Conservation (phyloP, 2,329 filamentous ascomycete species). For the Coleophoma crateriformis region DNA sequence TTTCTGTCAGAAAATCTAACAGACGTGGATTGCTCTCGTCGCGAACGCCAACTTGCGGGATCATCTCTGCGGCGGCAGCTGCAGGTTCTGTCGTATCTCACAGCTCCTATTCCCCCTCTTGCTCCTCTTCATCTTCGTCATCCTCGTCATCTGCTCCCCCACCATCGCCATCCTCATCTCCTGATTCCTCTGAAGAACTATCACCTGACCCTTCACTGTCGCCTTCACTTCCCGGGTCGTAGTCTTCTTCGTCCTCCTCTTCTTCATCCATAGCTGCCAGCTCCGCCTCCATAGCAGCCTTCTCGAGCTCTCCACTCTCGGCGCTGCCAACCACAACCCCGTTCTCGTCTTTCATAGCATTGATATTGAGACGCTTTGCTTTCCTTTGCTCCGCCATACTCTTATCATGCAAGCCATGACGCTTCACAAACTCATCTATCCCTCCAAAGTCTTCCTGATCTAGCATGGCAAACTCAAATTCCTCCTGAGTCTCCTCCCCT, state of each 20-base stretch:
- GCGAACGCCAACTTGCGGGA: no score
- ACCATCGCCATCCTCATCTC: slow-evolving; percentile 38
- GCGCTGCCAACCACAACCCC: slow-evolving; percentile 33
- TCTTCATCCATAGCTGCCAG: slow-evolving; percentile 49
- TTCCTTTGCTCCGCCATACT: slow-evolving; percentile 65
- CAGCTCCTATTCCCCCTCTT: slow-evolving; percentile 9
- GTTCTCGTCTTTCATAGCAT: slow-evolving; percentile 36
- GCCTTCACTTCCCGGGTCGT: slow-evolving; percentile 48
- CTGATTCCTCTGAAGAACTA: slow-evolving; percentile 36
- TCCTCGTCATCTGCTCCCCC: slow-evolving; percentile 15
- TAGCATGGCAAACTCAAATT: slow-evolving; percentile 64
- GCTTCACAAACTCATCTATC: slow-evolving; percentile 59
- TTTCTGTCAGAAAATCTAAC: no score
- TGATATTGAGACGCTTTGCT: slow-evolving; percentile 57
- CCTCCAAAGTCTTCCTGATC: slow-evolving; percentile 63
- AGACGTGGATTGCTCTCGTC: no score
- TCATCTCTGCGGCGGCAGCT: no score
- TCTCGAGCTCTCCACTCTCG: slow-evolving; percentile 26
- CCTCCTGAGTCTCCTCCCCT: slow-evolving; percentile 42
- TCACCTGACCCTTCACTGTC: slow-evolving; percentile 51
- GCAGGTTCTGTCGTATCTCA: background rate
- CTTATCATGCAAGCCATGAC: slow-evolving; percentile 56
- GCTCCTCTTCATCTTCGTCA: slow-evolving; percentile 10
- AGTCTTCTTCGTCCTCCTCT: slow-evolving; percentile 62
- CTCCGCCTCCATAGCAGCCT: slow-evolving; percentile 27